Conservation (phyloP, 192 early-diverging fungal species). For the Piromyces finnis region DNA sequence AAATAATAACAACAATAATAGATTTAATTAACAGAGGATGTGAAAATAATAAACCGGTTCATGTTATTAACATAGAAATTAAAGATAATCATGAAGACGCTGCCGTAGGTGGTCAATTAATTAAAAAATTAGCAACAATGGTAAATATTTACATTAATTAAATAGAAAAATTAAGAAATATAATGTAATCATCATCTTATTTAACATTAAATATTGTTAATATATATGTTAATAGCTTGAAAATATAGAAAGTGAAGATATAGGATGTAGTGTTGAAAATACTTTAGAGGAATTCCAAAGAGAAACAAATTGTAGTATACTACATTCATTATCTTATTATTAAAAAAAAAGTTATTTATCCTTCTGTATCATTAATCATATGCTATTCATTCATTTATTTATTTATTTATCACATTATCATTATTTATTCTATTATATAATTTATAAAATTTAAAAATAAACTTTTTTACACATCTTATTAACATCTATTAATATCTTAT, state of each 20-base stretch:
- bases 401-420: no score
- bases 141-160: constrained; percentile 17
- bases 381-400: no score
- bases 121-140: constrained; percentile 60
- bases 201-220: no score
- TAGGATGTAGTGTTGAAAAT: neutral
- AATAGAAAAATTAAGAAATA: no score
- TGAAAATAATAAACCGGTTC: constrained; percentile 46
- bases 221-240: no score
- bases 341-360: neutral
- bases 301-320: neutral
- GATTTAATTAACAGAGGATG: constrained; percentile 59
- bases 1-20: no score
- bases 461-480: no score
- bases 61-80: constrained; percentile 93
- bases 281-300: neutral
- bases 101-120: constrained; percentile 59
- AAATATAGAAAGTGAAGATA: neutral
- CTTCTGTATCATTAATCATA: no score
- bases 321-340: neutral
- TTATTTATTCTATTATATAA: no score
- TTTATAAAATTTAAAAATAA: no score
- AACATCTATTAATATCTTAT: no score
- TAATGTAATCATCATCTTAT: no score
- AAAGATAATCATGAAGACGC: constrained; percentile 88